Conservation (phyloP, 257 asterid species). For the Solanum microdontum region DNA sequence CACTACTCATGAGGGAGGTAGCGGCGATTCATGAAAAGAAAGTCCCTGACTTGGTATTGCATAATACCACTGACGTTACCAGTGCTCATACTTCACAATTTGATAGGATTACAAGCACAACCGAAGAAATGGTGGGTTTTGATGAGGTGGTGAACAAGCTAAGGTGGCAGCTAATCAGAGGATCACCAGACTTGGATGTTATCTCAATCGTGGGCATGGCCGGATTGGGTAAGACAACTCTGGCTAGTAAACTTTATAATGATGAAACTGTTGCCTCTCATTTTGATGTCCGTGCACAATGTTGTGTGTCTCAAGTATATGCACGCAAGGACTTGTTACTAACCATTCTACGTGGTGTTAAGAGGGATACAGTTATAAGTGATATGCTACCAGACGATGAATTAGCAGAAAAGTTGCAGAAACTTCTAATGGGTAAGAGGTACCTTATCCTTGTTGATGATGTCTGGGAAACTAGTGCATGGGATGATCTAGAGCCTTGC, state of each 20-base stretch:
- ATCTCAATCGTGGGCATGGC: not conserved
- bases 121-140: not conserved
- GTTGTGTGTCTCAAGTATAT: conserved; percentile 17
- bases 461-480: conserved; percentile 17
- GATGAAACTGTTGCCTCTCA: not conserved
- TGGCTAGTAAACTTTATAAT: not conserved
- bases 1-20: not conserved
- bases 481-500: not conserved
- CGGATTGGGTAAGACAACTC: not conserved
- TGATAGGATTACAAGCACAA: not conserved
- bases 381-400: not conserved
- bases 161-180: not conserved
- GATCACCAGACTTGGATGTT: not conserved
- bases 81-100: not conserved
- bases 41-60: not conserved
- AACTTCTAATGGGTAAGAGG: conserved; percentile 1
- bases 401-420: not conserved
- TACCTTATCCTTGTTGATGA: conserved; percentile 33
- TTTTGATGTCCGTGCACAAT: conserved; percentile 9
- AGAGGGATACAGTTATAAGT: not conserved
- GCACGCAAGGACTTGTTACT: not conserved
- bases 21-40: not conserved
- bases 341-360: not conserved
- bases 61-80: not conserved
- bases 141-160: not conserved